phyloP scores from a whole-genome alignment of 306 rosid genomes.

The Prunus campanulata region DNA sequence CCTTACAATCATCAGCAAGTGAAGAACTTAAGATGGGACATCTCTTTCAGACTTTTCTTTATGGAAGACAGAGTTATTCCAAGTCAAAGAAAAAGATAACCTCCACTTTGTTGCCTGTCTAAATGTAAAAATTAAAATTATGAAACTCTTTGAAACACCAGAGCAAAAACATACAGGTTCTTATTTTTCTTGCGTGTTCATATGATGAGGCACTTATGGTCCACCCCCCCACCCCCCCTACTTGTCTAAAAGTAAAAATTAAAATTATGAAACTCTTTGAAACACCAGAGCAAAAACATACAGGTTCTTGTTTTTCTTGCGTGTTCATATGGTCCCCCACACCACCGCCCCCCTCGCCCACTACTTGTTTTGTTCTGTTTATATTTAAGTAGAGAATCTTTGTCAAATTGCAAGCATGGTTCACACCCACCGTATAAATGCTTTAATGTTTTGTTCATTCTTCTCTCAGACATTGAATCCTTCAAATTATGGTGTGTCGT shows the following conservation, averaged over 20 bases:
- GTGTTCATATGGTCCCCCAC: neutral
- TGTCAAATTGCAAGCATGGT: conserved; percentile 6
- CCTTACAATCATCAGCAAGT: neutral
- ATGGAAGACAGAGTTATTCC: neutral
- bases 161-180: neutral
- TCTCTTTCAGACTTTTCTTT: neutral
- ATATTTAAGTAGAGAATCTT: conserved; percentile 4
- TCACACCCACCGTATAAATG: neutral
- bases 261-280: neutral
- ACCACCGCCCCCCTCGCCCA: no score
- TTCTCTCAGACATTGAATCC: neutral
- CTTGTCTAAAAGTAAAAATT: neutral
- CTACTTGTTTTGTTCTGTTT: neutral
- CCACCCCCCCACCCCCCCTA: neutral
- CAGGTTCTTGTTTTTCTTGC: neutral
- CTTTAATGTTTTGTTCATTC: no score
- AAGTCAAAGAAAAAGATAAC: neutral
- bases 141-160: neutral
- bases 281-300: neutral
- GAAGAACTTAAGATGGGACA: neutral
- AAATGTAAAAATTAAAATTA: neutral
- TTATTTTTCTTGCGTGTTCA: neutral
- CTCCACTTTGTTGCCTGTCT: neutral
- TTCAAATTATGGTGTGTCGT: neutral
- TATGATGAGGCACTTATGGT: neutral